Evolutionary conservation across 305 asterid genomes (phyloP), one percentile per base, ranked within the genome.

Genomic region (Fraxinus sp.): DNA sequence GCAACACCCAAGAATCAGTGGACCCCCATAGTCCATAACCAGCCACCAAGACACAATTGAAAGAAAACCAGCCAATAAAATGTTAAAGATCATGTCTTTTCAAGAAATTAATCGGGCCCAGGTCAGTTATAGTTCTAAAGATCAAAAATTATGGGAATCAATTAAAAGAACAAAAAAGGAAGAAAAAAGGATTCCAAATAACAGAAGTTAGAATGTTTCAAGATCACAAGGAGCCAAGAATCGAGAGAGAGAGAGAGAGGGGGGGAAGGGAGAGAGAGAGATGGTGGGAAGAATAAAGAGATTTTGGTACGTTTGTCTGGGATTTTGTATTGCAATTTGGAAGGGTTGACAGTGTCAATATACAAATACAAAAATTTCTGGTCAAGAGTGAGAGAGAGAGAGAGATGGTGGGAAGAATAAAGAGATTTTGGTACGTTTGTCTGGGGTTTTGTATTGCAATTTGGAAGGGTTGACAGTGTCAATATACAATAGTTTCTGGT

Each of bases 41-140:
- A 81, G 79, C 73, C 81, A 82, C 84, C 84, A 78, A 4, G 75
- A 78, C 30, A 87, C 75, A 83, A 88, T 79, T 64, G 83, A 85
- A 83, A 85, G 79, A 78, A 89, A 62, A 78, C 84, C 87, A 79
- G 78, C 80, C 13, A 81, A 30, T 1, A 86, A 74, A 82, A 81
- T 59, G 83, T 82, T 79, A 80, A 86, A 81, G 89, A 91, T 85
- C 92, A 86, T 76, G 81, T 35, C 85, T 59, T 83, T 59, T 11
- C 22, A 22, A 57, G 46, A 44, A 83, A 79, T 3, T 30, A 14
- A 37, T 72, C 59, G 44, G 78, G 46, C 68, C 79, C 35, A 83
- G 78, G 70, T 82, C 83, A 75, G 24, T 71, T 44, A 35, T 2
- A 36, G 33, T 20, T 39, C 81, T 74, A 82, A 81, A 74, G 87